Base-by-base conservation (phyloP, 2,329 filamentous ascomycete genomes). In the Trichoderma harzianum region DNA sequence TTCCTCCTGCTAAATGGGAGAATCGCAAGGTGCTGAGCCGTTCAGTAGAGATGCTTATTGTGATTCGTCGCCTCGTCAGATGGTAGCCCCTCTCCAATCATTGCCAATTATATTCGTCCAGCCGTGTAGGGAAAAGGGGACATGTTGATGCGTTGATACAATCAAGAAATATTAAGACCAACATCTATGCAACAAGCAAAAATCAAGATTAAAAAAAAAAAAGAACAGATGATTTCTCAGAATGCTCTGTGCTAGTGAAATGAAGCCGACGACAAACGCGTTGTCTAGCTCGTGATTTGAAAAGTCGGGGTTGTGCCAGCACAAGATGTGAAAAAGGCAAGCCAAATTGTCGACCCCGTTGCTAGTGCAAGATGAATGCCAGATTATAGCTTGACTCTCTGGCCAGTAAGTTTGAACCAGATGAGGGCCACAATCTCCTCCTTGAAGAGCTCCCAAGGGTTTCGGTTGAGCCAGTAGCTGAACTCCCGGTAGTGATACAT, bases 401-500 rank as follows among this genome's bases (percentile, higher is more conserved):
- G 83, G 34, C 89, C 89, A 0, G 89, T 91, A 60, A 91, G 77
- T 81, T 91, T 90, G 79, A 84, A 88, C 88, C 89, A 91, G 72
- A 89, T 80, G 60, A 86, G 83, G 34, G 88, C 88, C 18, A 91
- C 77, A 21, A 91, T 78, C 74, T 91, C 89, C 79, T 91, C 89
- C 84, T 91, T 91, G 82, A 91, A 91, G 30, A 84, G 84, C 84
- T 97, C 92, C 93, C 94, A 98, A 70, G 84, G 86, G 65, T 89
- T 93, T 66, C 94, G 89, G 84, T 98, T 98, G 74, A 98, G 87
- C 82, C 90, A 91, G 81, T 97, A 95, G 84, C 94, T 97, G 78
- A 97, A 87, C 81, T 97, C 91, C 67, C 95, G 92, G 84, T 94
- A 99, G 80, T 92, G 92, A 84, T 97, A 97, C 90, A 99, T 98